phyloP scores from a whole-genome alignment of 805 yeast genomes.

The Metschnikowia lunata region DNA sequence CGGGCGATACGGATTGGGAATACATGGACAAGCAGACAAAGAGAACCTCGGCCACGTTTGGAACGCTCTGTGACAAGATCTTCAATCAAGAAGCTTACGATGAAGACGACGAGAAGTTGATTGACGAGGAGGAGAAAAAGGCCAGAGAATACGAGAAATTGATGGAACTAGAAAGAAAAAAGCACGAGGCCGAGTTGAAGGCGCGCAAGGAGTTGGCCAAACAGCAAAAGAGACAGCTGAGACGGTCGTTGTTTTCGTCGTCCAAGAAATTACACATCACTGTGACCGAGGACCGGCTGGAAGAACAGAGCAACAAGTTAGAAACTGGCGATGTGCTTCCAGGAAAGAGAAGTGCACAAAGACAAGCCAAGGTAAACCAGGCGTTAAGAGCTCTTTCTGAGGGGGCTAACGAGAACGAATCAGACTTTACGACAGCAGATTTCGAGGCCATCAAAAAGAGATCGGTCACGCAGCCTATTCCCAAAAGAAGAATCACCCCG shows the following conservation, averaged over 20 bases:
- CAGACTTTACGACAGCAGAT: conserved; percentile 43
- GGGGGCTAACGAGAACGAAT: conserved; percentile 19
- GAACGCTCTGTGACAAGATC: conserved; percentile 69
- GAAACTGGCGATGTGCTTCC: conserved; percentile 20
- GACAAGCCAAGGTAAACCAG: conserved; percentile 25
- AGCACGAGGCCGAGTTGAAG: conserved; percentile 51
- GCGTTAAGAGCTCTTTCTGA: conserved; percentile 37
- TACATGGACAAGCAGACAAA: conserved; percentile 67
- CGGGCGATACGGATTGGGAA: conserved; percentile 63
- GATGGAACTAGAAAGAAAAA: conserved; percentile 42
- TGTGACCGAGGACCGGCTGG: conserved; percentile 29
- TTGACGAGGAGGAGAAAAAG: conserved; percentile 40
- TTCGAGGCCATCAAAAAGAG: conserved; percentile 42
- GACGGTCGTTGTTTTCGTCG: conserved; percentile 37
- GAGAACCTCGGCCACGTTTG: conserved; percentile 75
- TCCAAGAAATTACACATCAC: conserved; percentile 34
- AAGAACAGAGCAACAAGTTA: conserved; percentile 7
- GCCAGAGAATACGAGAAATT: conserved; percentile 45
- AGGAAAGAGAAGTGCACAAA: conserved; percentile 36
- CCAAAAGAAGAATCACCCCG: conserved; percentile 30
- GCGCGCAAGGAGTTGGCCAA: conserved; percentile 47
- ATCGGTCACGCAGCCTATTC: conserved; percentile 42
- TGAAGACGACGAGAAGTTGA: conserved; percentile 46
- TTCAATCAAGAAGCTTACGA: conserved; percentile 60
- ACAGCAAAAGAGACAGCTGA: conserved; percentile 39